Percentiles rank a stretch among this genome's conserved stretches.
Conservation (phyloP, 1,284 basidiomycete species). For the Volvariella surrecta region DNA sequence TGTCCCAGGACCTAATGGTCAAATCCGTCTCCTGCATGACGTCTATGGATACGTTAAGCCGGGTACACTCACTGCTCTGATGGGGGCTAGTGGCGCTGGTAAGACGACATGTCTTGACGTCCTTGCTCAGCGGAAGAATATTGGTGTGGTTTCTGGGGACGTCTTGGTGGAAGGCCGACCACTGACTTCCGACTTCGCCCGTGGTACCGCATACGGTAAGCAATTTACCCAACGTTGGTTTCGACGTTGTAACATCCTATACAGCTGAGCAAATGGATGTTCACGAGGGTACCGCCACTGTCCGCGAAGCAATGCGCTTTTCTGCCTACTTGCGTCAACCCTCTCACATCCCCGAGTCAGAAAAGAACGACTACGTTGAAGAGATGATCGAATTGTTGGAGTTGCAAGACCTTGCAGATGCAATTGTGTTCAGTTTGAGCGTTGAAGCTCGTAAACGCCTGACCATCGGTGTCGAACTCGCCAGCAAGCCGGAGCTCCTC, state of each 20-base stretch:
- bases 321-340: constrained; percentile 89
- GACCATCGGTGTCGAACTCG: constrained; percentile 86
- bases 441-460: constrained; percentile 82
- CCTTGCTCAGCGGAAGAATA: constrained; percentile 81
- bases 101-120: constrained; percentile 87
- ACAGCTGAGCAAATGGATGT: constrained; percentile 84
- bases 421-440: constrained; percentile 50
- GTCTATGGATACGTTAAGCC: constrained; percentile 87
- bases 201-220: constrained; percentile 69
- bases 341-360: constrained; percentile 55
- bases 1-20: constrained; percentile 67
- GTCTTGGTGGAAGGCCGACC: constrained; percentile 75
- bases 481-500: constrained; percentile 75
- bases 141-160: constrained; percentile 78
- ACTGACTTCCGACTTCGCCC: constrained; percentile 69
- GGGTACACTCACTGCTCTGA: constrained; percentile 72
- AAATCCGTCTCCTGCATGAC: constrained; percentile 68
- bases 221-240: too few species aligned
- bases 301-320: constrained; percentile 87
- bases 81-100: constrained; percentile 76
- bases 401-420: constrained; percentile 56
- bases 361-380: constrained; percentile 80
- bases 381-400: constrained; percentile 69
- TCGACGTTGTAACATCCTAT: too few species aligned
- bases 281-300: constrained; percentile 78